Conservation (phyloP, 2,329 filamentous ascomycete species). For the Didymella lethalis region DNA sequence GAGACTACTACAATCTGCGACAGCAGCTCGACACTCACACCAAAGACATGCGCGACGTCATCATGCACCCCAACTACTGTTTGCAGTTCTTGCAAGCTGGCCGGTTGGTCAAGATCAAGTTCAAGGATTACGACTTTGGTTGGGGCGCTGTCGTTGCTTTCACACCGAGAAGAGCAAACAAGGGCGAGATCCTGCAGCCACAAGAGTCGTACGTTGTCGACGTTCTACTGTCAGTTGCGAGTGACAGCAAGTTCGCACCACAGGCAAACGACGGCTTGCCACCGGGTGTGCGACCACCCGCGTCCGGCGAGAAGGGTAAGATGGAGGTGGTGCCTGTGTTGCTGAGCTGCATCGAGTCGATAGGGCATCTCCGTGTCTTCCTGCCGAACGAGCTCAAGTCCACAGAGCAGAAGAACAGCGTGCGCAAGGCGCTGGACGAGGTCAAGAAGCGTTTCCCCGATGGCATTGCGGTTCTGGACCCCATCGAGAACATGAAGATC, state of each 20-base stretch:
- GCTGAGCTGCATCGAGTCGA: constrained; percentile 82
- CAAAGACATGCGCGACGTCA: constrained; percentile 88
- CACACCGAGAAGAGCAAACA: constrained; percentile 69
- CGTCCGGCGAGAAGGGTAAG: constrained; percentile 69
- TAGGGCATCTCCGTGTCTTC: constrained; percentile 84
- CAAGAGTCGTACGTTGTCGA: constrained; percentile 86
- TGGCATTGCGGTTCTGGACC: constrained; percentile 86
- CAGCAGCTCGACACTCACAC: constrained; percentile 84
- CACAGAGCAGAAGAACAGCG: constrained; percentile 71
- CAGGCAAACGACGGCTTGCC: constrained; percentile 72
- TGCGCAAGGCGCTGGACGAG: constrained; percentile 75
- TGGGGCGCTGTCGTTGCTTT: constrained; percentile 91
- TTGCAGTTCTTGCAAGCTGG: constrained; percentile 85
- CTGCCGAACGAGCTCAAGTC: constrained; percentile 78
- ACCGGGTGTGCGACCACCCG: constrained; percentile 66
- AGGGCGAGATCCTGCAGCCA: constrained; percentile 71
- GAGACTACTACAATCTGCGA: constrained; percentile 91
- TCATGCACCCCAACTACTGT: constrained; percentile 89
- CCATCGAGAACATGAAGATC: constrained; percentile 96
- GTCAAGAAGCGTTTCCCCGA: constrained; percentile 90
- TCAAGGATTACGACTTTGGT: constrained; percentile 82
- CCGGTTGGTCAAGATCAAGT: constrained; percentile 86
- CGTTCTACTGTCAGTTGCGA: constrained; percentile 73
- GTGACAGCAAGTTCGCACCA: constrained; percentile 60
- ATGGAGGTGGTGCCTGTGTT: constrained; percentile 88